Evolutionary conservation across 164 flowering plant species (phyloP).

Genomic region (Macadamia integrifolia): DNA sequence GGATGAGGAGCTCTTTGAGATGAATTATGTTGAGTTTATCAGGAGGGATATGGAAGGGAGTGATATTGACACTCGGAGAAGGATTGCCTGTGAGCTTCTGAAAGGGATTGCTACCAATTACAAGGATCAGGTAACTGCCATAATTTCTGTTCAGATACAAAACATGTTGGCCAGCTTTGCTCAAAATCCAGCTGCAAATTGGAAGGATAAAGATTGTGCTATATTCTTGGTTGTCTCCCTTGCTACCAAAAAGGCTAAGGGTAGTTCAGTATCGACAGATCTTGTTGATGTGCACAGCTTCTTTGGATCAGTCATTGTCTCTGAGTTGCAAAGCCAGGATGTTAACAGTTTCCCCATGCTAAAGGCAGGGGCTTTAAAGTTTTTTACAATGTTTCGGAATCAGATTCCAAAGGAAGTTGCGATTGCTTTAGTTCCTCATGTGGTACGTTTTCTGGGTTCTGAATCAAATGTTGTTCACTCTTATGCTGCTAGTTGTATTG

Average conservation of each 20-base stretch:
- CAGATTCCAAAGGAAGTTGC: constrained; percentile 61
- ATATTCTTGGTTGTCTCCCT: constrained; percentile 87
- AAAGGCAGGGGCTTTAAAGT: constrained; percentile 88
- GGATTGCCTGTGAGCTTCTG: constrained; percentile 89
- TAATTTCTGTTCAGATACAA: constrained; percentile 62
- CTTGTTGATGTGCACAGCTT: constrained; percentile 75
- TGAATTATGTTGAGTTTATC: constrained; percentile 84
- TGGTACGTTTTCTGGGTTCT: constrained; percentile 57
- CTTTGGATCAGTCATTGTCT: constrained; percentile 60
- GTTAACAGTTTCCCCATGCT: constrained; percentile 75
- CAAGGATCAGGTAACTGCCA: constrained; percentile 50
- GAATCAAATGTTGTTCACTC: constrained; percentile 96
- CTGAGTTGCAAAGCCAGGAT: constrained; percentile 73
- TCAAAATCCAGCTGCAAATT: constrained; percentile 59
- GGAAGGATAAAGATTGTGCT: constrained; percentile 98
- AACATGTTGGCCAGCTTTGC: constrained; percentile 48
- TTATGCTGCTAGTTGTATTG: constrained; percentile 92
- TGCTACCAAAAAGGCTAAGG: constrained; percentile 66
- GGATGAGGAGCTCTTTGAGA: constrained; percentile 91
- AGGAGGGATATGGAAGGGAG: constrained; percentile 96
- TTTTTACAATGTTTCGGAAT: constrained; percentile 71
- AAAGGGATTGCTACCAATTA: constrained; percentile 80
- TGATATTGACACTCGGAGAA: constrained; percentile 89
- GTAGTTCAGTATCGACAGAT: constrained; percentile 65
- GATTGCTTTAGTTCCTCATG: constrained; percentile 55